Conservation (phyloP, 1,139 yeast genomes). For the Pneumocystis murina region DNA sequence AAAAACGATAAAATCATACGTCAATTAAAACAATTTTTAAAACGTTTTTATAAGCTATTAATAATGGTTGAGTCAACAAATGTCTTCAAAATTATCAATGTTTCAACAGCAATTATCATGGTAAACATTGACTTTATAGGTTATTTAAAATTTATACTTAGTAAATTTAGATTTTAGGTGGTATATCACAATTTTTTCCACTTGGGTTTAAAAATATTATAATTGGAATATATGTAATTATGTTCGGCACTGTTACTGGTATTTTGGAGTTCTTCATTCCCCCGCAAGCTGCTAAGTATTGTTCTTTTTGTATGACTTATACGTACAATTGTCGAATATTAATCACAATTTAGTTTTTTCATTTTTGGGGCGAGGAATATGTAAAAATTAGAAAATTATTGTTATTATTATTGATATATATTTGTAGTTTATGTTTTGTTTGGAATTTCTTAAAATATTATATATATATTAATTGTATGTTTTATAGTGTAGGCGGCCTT, state of each 20-base stretch:
- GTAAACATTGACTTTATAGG: slow-evolving; percentile 17
- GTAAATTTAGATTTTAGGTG: slow-evolving; percentile 26
- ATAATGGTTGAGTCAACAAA: slow-evolving; percentile 18
- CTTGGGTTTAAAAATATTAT: slow-evolving; percentile 24
- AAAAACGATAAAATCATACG: neutral
- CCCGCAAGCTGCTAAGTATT: neutral
- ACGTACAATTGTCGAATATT: neutral
- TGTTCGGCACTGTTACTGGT: slow-evolving; percentile 29
- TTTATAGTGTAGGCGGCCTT: neutral
- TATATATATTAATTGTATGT: neutral
- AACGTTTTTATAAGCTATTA: neutral
- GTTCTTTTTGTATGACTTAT: neutral
- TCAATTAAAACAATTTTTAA: neutral
- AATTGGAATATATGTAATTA: slow-evolving; percentile 40
- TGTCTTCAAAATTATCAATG: slow-evolving; percentile 46
- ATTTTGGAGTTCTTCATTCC: neutral
- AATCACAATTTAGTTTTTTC: neutral
- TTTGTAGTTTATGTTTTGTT: neutral
- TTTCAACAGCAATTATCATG: slow-evolving; percentile 44
- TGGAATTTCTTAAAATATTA: neutral
- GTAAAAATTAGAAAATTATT: neutral
- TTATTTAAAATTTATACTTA: neutral
- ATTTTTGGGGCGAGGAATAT: neutral
- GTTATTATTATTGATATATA: neutral
- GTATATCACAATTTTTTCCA: slow-evolving; percentile 42